phyloP scores from a whole-genome alignment of 352 stramenopile genomes.

The Globisporangium alternatum region DNA sequence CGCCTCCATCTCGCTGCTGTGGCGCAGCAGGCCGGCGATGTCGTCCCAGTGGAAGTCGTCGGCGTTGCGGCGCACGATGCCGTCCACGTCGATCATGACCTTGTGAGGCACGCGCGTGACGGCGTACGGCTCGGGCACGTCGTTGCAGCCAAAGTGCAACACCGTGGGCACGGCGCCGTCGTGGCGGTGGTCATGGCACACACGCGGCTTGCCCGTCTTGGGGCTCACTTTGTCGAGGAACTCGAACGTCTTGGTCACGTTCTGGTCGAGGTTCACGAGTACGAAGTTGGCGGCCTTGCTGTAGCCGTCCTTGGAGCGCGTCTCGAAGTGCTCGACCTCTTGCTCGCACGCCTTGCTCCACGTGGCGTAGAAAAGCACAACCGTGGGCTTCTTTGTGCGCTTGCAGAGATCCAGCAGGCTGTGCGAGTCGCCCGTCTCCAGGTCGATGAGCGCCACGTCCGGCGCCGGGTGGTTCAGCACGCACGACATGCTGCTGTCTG shows the following conservation, averaged over 20 bases:
- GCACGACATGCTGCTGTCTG: conserved; percentile 34
- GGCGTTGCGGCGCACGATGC: conserved; percentile 46
- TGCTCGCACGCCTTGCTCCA: conserved; percentile 53
- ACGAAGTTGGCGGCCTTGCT: conserved; percentile 55
- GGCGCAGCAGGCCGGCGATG: conserved; percentile 42
- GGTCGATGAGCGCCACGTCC: conserved; percentile 46
- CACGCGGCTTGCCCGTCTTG: conserved; percentile 35
- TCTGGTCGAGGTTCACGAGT: conserved; percentile 62
- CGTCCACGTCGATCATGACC: conserved; percentile 41
- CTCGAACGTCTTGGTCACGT: conserved; percentile 40
- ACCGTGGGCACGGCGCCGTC: conserved; percentile 44
- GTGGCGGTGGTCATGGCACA: conserved; percentile 47
- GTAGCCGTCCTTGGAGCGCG: conserved; percentile 49
- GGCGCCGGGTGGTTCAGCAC: conserved; percentile 45
- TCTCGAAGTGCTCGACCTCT: conserved; percentile 55
- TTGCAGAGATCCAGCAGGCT: conserved; percentile 34
- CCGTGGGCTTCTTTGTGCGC: conserved; percentile 31
- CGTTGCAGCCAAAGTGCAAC: conserved; percentile 46
- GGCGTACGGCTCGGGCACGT: conserved; percentile 52
- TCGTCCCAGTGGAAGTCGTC: conserved; percentile 66
- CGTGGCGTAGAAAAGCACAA: conserved; percentile 64
- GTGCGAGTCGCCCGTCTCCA: conserved; percentile 42
- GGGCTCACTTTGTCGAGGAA: conserved; percentile 46
- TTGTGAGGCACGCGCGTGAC: conserved; percentile 50
- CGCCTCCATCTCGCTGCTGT: conserved; percentile 33